Conservation (phyloP, 305 asterid species). For the Andrographis paniculata region DNA sequence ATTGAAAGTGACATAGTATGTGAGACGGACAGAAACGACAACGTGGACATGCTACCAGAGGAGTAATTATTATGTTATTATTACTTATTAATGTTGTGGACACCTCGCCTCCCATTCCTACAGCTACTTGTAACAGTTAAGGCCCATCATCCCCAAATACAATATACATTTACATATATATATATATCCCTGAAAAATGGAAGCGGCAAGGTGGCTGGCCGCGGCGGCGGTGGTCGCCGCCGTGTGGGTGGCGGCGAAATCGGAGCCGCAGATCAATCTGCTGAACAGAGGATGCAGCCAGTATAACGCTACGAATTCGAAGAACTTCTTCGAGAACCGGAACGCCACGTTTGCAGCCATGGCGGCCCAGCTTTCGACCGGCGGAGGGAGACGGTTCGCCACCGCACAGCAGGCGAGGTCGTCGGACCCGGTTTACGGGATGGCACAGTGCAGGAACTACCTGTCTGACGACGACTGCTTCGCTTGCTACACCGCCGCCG, state of each 20-base stretch:
- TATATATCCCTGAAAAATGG: too few species aligned
- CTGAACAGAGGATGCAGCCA: constrained; percentile 64
- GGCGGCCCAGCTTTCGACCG: constrained; percentile 35
- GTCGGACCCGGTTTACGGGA: constrained; percentile 54
- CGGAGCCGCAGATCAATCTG: constrained; percentile 48
- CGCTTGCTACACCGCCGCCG: constrained; percentile 69
- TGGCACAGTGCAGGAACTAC: constrained; percentile 80
- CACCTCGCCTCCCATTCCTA: too few species aligned
- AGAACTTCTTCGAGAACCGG: constrained; percentile 41
- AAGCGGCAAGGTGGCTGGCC: neutral
- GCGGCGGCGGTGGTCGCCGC: constrained; percentile 12
- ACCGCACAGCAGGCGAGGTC: constrained; percentile 51
- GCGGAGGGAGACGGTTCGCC: constrained; percentile 39
- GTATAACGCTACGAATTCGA: constrained; percentile 37
- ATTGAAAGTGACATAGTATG: too few species aligned
- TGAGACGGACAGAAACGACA: too few species aligned
- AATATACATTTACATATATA: too few species aligned
- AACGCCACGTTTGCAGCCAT: constrained; percentile 57
- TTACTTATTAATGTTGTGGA: too few species aligned
- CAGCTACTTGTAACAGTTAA: too few species aligned
- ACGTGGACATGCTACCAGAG: too few species aligned
- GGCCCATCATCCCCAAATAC: too few species aligned
- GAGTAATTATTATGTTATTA: too few species aligned
- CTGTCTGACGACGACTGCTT: constrained; percentile 53
- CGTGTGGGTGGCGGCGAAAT: constrained; percentile 18